Base-by-base conservation (phyloP, 2,329 filamentous ascomycete species). In the Grosmannia penicillata region DNA sequence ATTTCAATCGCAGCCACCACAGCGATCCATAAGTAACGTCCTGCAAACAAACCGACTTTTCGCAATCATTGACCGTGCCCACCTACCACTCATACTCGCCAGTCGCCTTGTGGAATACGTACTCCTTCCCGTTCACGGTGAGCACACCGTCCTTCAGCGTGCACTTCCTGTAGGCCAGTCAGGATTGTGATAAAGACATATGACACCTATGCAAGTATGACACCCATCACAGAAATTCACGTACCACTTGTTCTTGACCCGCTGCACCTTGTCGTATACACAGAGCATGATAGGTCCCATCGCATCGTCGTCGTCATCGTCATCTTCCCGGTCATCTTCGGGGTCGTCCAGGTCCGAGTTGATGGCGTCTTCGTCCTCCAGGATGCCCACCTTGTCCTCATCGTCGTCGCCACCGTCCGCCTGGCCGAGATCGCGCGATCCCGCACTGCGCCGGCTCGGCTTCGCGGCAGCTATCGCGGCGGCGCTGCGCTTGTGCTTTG, bases 51-150 rank as follows among this genome's bases (percentile, higher is more conserved):
- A n/a, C n/a, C n/a, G n/a, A n/a, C n/a, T n/a, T n/a, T n/a, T n/a
- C n/a, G n/a, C n/a, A n/a, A n/a, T n/a, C n/a, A n/a, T n/a, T n/a
- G n/a, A n/a, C n/a, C n/a, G n/a, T n/a, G n/a, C n/a, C n/a, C n/a
- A n/a, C n/a, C n/a, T 73, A 98, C 91, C 91, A 98, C 60, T 98
- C 91, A 50, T 95, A 96, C 62, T 96, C 91, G 52, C 91, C 91
- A 33, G 81, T 86, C 19, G 87, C 91, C 62, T 96, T 96, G 67
- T 94, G 86, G 64, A 98, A 98, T 47, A 98, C 82, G 54, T 93
- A 94, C 59, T 98, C 91, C 61, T 84, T 93, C 49, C 85, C 84
- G 48, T 89, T 87, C 27, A 93, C 85, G 32, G 83, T 93, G 48
- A 98, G 69, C 15, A 98, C 83, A 17, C 91, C 91, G 53, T 98